Evolutionary conservation across 2,329 filamentous ascomycete genomes (phyloP).

Genomic region (Furcasterigmium furcatum): DNA sequence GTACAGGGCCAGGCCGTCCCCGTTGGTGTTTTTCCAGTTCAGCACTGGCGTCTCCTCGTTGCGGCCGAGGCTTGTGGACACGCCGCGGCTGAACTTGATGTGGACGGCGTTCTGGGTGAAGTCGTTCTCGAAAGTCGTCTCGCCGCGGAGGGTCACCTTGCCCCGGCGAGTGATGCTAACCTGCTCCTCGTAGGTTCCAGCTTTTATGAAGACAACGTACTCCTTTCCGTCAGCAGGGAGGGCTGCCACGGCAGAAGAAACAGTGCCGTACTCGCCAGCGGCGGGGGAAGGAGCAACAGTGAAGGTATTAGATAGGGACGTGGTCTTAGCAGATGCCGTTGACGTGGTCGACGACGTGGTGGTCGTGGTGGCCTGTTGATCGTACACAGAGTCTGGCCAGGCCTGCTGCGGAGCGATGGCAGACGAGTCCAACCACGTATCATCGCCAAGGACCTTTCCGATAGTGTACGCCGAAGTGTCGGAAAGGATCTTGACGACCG

Average conservation of each 20-base stretch:
- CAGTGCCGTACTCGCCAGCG: constrained; percentile 32
- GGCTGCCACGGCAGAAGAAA: constrained; percentile 38
- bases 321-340: constrained; percentile 13
- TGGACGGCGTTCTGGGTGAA: constrained; percentile 31
- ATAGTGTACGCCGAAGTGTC: constrained; percentile 13
- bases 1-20: constrained; percentile 51
- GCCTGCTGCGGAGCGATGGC: constrained; percentile 22
- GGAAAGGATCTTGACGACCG: constrained; percentile 15
- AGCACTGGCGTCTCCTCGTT: constrained; percentile 41
- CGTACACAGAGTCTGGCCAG: constrained; percentile 23
- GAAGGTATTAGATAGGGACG: background rate
- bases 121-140: constrained; percentile 26
- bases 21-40: constrained; percentile 37
- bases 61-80: constrained; percentile 32
- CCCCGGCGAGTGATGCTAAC: constrained; percentile 46
- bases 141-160: constrained; percentile 29
- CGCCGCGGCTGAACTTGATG: constrained; percentile 30
- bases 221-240: constrained; percentile 34
- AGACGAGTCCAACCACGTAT: constrained; percentile 24
- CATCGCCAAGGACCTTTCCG: constrained; percentile 21
- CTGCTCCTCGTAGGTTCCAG: constrained; percentile 56
- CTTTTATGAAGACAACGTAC: constrained; percentile 34
- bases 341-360: constrained; percentile 10
- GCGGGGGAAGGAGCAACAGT: constrained; percentile 27
- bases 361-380: constrained; percentile 3